Evolutionary conservation across 2,329 filamentous ascomycete genomes (phyloP).

Genomic region (Chaetomium sp.): DNA sequence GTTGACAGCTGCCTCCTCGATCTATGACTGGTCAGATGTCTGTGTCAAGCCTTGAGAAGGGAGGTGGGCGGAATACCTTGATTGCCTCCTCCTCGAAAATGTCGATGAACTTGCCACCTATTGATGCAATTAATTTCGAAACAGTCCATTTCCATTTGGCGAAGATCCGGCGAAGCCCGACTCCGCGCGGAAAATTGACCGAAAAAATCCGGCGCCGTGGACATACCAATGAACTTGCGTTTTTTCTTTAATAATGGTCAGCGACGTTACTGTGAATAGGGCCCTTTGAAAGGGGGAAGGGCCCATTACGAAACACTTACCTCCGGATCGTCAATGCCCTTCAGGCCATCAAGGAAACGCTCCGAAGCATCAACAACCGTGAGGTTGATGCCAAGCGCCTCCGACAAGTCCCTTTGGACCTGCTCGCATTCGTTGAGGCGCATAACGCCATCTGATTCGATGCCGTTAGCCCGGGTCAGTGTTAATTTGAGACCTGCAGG

Average conservation of each 20-base stretch:
- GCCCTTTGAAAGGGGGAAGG: background rate
- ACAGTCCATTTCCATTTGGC: background rate
- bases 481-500: background rate
- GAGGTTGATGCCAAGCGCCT: constrained; percentile 83
- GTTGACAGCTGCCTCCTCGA: constrained; percentile 60
- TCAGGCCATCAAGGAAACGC: constrained; percentile 68
- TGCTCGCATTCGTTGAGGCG: constrained; percentile 75
- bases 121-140: constrained; percentile 7
- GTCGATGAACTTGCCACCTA: constrained; percentile 34
- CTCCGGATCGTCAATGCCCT: constrained; percentile 72
- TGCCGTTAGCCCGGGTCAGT: constrained; percentile 7
- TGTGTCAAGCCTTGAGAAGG: background rate
- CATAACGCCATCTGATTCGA: constrained; percentile 46
- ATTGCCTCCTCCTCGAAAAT: constrained; percentile 72
- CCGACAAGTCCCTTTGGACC: constrained; percentile 70
- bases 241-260: constrained; percentile 40
- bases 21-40: constrained; percentile 33
- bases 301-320: background rate
- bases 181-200: background rate
- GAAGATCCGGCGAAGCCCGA: too few relatives aligned
- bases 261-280: background rate
- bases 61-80: constrained; percentile 7
- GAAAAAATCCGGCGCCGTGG: background rate
- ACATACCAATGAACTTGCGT: constrained; percentile 69
- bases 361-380: constrained; percentile 77